Evolutionary conservation across 2,329 filamentous ascomycete species (phyloP).

Genomic region (Epichloe uncinata): DNA sequence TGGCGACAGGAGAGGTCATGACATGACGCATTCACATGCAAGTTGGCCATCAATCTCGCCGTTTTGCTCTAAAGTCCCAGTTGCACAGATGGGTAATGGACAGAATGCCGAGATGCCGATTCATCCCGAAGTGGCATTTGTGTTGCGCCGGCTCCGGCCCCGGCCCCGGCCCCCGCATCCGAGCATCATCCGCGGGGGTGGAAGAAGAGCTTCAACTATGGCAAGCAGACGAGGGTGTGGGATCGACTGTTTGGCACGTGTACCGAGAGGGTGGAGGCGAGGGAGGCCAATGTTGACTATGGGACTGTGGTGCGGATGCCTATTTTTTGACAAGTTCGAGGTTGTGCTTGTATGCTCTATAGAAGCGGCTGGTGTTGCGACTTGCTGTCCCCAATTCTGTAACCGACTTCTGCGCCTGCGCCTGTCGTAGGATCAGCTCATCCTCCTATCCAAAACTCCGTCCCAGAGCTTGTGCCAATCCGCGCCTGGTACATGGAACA

Average conservation of each 20-base stretch:
- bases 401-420: neutral
- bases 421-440: slow-evolving; percentile 16
- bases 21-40: too few relatives aligned
- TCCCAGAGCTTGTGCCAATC: slow-evolving; percentile 26
- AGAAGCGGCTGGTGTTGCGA: neutral
- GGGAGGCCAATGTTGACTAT: slow-evolving; percentile 19
- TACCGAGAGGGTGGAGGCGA: slow-evolving; percentile 21
- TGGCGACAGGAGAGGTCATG: too few relatives aligned
- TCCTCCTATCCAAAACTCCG: slow-evolving; percentile 22
- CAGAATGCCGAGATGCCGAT: too few relatives aligned
- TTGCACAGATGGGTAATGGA: too few relatives aligned
- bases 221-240: slow-evolving; percentile 25
- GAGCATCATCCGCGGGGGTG: slow-evolving; percentile 19
- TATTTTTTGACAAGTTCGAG: slow-evolving; percentile 3
- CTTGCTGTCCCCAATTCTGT: neutral
- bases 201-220: slow-evolving; percentile 24
- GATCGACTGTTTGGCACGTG: slow-evolving; percentile 24
- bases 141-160: too few relatives aligned
- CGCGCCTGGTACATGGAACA: slow-evolving; percentile 34
- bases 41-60: too few relatives aligned
- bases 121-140: too few relatives aligned
- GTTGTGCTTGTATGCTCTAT: too few relatives aligned
- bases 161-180: too few relatives aligned
- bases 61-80: too few relatives aligned
- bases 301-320: slow-evolving; percentile 15